Evolutionary conservation across 805 yeast genomes (phyloP).

Genomic region (Yamadazyma endophytica): DNA sequence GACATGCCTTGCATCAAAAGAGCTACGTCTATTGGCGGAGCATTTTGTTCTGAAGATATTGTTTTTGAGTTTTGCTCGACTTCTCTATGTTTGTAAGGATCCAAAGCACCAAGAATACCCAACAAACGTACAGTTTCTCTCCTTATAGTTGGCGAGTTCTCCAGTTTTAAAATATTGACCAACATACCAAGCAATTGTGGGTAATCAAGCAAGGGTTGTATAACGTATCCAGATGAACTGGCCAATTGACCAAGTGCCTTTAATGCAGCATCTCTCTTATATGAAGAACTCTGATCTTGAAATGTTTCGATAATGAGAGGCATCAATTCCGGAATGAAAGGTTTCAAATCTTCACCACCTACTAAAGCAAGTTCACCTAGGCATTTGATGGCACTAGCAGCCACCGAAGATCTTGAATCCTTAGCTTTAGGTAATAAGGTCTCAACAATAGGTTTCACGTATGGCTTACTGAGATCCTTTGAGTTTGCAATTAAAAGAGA

Average conservation of each 20-base stretch:
- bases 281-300: slow-evolving; percentile 87
- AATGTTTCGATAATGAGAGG: slow-evolving; percentile 82
- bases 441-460: slow-evolving; percentile 85
- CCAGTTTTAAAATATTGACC: slow-evolving; percentile 77
- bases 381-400: slow-evolving; percentile 79
- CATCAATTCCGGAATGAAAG: slow-evolving; percentile 74
- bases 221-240: slow-evolving; percentile 89
- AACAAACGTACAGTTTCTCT: slow-evolving; percentile 84
- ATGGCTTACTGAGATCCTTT: slow-evolving; percentile 80
- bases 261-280: slow-evolving; percentile 85
- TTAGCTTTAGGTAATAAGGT: slow-evolving; percentile 73
- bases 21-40: slow-evolving; percentile 87
- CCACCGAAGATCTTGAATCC: slow-evolving; percentile 73
- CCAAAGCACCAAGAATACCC: slow-evolving; percentile 94
- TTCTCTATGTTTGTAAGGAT: slow-evolving; percentile 92
- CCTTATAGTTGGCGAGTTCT: slow-evolving; percentile 66
- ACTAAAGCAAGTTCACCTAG: slow-evolving; percentile 86
- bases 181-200: slow-evolving; percentile 84
- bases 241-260: slow-evolving; percentile 85
- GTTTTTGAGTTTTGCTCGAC: slow-evolving; percentile 68
- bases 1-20: slow-evolving; percentile 90
- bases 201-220: slow-evolving; percentile 86
- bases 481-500: slow-evolving; percentile 74
- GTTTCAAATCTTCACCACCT: slow-evolving; percentile 79
- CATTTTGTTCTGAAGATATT: slow-evolving; percentile 66